Evolutionary conservation across 2,329 filamentous ascomycete genomes (phyloP), one percentile per base, ranked within the genome.

Genomic region (Cephalotrichum gorgonifer): DNA sequence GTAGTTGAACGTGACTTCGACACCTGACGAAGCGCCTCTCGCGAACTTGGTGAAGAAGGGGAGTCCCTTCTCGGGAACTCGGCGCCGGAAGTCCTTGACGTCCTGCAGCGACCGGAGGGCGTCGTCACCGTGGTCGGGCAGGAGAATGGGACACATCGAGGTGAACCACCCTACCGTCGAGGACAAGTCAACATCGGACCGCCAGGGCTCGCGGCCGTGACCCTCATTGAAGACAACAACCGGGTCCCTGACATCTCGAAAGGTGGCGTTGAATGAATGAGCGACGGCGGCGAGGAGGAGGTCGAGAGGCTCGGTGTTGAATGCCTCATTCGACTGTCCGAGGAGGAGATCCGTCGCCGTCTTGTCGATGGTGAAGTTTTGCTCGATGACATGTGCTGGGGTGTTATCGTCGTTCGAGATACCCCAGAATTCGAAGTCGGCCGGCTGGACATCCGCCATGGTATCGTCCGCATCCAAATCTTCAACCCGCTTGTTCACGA

Each of bases 81-180:
- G 42, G 11, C 55, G 51, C 6, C 54, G 51, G 8, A 43, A 53
- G 26, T 61, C 58, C 4, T 56, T 54, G n/a, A 59, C 47, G 48
- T 51, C 47, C 5, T 51, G 50, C 20, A 60, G 48, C 3, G 57
- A 6, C 3, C 59, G 52, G 2, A 60, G 11, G 3, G 56, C 28
- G 7, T 55, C 52, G 3, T 46, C 14, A 0, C 52, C 42, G 1
- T 3, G 1, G 2, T 53, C 39, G 20, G 52, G 27, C 2, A 61
- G 15, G 0, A 54, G 54, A 7, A 64, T 54, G 0, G 66, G 66
- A 11, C 55, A 59, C 9, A 68, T 56, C 0, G 61, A 62, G 0
- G 66, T 67, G 51, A 69, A 68, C 66, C 66, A 69, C 6, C 65
- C 66, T 0, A 69, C 60, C 0, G 63, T 64, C 6, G 60, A 49